A percentile compares a stretch with the other conserved stretches of the same genome.
Evolutionary conservation across 352 stramenopile genomes (phyloP).

Genomic region (Phytophthora vignae): DNA sequence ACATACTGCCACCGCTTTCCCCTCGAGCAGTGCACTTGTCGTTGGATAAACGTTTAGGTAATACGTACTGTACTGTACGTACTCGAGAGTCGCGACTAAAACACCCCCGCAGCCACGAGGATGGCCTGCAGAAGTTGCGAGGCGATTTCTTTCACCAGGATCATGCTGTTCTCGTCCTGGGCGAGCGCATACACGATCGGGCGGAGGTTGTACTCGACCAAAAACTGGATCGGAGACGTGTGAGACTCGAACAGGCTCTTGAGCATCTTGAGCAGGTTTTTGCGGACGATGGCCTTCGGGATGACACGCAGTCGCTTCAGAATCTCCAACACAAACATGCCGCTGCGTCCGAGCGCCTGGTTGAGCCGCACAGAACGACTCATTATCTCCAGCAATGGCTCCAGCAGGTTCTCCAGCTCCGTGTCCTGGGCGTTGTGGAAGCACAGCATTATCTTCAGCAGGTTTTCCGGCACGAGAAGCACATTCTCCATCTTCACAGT

Average conservation of each 20-base stretch:
- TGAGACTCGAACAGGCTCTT: constrained; percentile 91
- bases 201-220: constrained; percentile 91
- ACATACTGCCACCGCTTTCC: constrained; percentile 28
- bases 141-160: constrained; percentile 90
- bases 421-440: constrained; percentile 76
- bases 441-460: constrained; percentile 76
- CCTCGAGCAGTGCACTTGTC: constrained; percentile 24
- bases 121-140: constrained; percentile 87
- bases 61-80: no score
- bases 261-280: constrained; percentile 94
- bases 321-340: constrained; percentile 89
- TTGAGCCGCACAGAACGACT: constrained; percentile 80
- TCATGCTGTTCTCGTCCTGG: constrained; percentile 91
- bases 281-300: constrained; percentile 90
- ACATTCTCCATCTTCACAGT: constrained; percentile 88
- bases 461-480: constrained; percentile 65
- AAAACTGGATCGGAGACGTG: constrained; percentile 83
- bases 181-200: constrained; percentile 79
- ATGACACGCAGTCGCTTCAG: constrained; percentile 79
- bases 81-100: constrained; percentile 20
- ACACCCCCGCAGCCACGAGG: constrained; percentile 73
- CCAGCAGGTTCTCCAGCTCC: constrained; percentile 82
- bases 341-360: constrained; percentile 84
- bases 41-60: constrained; percentile 3
- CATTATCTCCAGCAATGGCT: constrained; percentile 85